A percentile compares a stretch with the other conserved stretches of the same genome.
Conservation (phyloP, 2,329 filamentous ascomycete species). For the Scopulariopsis brevicaulis region DNA sequence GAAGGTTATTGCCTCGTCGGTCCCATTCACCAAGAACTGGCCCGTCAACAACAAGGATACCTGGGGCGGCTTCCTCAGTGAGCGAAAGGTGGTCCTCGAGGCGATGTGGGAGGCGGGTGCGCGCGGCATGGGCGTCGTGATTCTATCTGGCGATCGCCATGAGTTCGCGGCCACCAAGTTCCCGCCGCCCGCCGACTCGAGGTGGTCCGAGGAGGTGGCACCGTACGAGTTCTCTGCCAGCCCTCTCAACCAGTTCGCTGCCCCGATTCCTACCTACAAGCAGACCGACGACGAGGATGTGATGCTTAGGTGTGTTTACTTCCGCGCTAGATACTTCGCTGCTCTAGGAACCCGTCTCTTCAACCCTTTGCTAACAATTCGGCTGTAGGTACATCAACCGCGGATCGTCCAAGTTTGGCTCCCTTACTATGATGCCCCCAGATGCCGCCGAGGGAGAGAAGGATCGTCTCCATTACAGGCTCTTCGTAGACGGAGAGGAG, state of each 20-base stretch:
- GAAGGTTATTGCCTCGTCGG: conserved; percentile 85
- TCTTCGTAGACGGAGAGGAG: conserved; percentile 74
- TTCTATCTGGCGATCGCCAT: conserved; percentile 88
- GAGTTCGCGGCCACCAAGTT: conserved; percentile 88
- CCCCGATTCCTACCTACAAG: conserved; percentile 72
- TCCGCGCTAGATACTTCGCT: conserved; percentile 10
- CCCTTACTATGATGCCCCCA: conserved; percentile 53
- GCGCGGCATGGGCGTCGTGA: conserved; percentile 63
- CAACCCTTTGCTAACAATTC: not conserved
- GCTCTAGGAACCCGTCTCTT: not conserved
- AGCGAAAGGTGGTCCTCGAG: conserved; percentile 70
- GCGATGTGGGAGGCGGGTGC: conserved; percentile 85
- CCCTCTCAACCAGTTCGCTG: conserved; percentile 87
- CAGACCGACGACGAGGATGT: conserved; percentile 77
- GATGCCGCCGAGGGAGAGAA: conserved; percentile 41
- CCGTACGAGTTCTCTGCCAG: conserved; percentile 90
- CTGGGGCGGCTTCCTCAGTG: conserved; percentile 82
- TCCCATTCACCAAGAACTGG: conserved; percentile 98
- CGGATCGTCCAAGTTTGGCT: conserved; percentile 82
- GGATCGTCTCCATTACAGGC: conserved; percentile 61
- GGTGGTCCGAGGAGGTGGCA: conserved; percentile 50
- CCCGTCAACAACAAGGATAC: conserved; percentile 78
- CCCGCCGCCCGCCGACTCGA: conserved; percentile 47
- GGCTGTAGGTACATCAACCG: conserved; percentile 60
- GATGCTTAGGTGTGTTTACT: conserved; percentile 60